phyloP scores from a whole-genome alignment of 495 filamentous ascomycete genomes.

The Aspergillus biplanus region DNA sequence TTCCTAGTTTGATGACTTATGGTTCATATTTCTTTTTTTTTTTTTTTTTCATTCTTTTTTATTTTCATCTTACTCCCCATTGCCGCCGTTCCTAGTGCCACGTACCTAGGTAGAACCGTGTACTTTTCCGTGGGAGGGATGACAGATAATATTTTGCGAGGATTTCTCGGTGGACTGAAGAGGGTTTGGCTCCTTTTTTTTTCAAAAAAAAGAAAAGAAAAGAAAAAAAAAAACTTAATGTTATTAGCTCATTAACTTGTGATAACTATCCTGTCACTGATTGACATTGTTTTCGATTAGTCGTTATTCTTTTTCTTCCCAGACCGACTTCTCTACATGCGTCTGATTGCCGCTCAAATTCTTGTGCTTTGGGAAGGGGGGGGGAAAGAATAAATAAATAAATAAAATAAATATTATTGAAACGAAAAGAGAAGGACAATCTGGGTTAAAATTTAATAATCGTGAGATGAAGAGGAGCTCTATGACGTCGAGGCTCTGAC shows the following conservation, averaged over 20 bases:
- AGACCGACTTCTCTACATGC: constrained; percentile 27
- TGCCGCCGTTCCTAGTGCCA: constrained; percentile 4
- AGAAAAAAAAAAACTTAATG: too few relatives aligned
- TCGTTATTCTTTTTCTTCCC: constrained; percentile 4
- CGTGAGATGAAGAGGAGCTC: too few relatives aligned
- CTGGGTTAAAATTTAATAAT: too few relatives aligned
- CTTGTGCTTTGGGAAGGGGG: not conserved
- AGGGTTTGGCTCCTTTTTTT: constrained; percentile 1
- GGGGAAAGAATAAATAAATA: too few relatives aligned
- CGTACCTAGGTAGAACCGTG: constrained; percentile 10
- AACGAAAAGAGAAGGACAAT: too few relatives aligned
- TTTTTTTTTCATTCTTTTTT: constrained; percentile 8
- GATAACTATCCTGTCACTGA: too few relatives aligned
- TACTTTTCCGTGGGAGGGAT: constrained; percentile 2
- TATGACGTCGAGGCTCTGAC: too few relatives aligned
- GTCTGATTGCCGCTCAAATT: constrained; percentile 1
- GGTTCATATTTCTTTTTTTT: constrained; percentile 9
- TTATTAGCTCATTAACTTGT: not conserved
- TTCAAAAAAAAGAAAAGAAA: too few relatives aligned
- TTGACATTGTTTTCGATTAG: too few relatives aligned
- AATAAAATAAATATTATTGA: too few relatives aligned
- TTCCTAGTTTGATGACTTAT: not conserved
- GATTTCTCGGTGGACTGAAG: constrained; percentile 8
- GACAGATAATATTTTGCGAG: constrained; percentile 24
- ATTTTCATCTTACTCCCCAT: not conserved